These are phyloP conservation scores for Fusarium sp. DNA, from an alignment of 2,329 filamentous ascomycete genomes.

Conservation along the genomic window DNA sequence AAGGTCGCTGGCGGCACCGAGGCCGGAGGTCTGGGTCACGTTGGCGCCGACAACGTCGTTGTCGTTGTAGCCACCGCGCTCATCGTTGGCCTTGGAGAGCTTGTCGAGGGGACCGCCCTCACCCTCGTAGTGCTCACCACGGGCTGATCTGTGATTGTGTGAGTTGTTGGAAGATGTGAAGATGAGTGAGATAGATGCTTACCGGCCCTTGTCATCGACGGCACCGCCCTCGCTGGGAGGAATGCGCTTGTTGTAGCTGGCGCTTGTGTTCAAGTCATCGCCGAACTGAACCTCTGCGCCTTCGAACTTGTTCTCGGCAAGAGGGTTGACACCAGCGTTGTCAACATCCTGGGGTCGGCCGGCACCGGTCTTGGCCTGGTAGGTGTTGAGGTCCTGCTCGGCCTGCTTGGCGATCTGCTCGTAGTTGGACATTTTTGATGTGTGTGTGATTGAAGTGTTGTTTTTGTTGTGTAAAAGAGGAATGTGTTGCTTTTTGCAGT, in stretches of 20 bases:
- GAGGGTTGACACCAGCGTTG: constrained; percentile 60
- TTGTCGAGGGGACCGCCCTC: constrained; percentile 61
- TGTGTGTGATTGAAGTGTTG: not conserved
- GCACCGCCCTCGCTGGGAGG: constrained; percentile 62
- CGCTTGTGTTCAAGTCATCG: constrained; percentile 62
- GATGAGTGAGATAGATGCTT: constrained; percentile 30
- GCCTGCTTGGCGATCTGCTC: constrained; percentile 62
- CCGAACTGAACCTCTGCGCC: constrained; percentile 54
- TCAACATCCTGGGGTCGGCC: constrained; percentile 58
- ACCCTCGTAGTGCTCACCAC: constrained; percentile 62
- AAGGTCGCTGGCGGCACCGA: constrained; percentile 50
- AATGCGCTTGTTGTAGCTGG: constrained; percentile 62
- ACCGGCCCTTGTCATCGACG: constrained; percentile 63
- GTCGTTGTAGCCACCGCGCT: constrained; percentile 57
- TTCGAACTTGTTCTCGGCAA: constrained; percentile 61
- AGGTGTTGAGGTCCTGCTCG: constrained; percentile 64
- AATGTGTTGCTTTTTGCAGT: constrained; percentile 1
- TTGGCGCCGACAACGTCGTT: constrained; percentile 54
- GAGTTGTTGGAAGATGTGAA: constrained; percentile 5
- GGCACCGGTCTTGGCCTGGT: constrained; percentile 64
- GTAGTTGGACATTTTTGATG: constrained; percentile 57
- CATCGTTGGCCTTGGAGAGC: constrained; percentile 43
- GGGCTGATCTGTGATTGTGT: constrained; percentile 57
- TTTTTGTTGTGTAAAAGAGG: not conserved
- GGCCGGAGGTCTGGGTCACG: constrained; percentile 45